phyloP scores from a whole-genome alignment of 345 rosid species.

The Pugionium cornutum region DNA sequence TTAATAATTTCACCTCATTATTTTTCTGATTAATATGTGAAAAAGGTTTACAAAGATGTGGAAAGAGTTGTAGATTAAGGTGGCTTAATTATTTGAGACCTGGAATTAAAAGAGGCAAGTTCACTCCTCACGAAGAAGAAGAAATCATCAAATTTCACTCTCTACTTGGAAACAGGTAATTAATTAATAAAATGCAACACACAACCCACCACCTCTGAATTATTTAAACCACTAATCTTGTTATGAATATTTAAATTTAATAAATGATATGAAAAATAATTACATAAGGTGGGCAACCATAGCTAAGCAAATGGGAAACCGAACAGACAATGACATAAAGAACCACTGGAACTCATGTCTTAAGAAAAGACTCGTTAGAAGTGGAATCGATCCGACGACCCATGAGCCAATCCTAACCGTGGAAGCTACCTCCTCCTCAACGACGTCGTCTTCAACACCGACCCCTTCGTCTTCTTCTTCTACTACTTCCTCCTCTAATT shows the following conservation, averaged over 20 bases:
- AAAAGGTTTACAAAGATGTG: constrained; percentile 39
- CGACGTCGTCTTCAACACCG: constrained; percentile 17
- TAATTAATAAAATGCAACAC: not conserved
- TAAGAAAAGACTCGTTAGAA: constrained; percentile 35
- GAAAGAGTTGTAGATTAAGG: constrained; percentile 13
- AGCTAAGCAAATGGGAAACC: constrained; percentile 37
- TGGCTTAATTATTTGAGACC: too few species aligned
- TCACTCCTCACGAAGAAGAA: constrained; percentile 36
- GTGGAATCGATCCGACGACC: constrained; percentile 39
- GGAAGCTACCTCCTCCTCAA: constrained; percentile 10
- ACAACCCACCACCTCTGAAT: too few species aligned
- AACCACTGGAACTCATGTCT: constrained; percentile 44
- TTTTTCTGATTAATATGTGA: not conserved
- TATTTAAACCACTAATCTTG: not conserved
- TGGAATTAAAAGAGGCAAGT: constrained; percentile 15
- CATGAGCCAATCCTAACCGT: constrained; percentile 27
- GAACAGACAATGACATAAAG: constrained; percentile 45
- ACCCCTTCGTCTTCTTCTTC: constrained; percentile 22
- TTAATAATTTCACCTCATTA: not conserved
- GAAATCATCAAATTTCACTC: constrained; percentile 31
- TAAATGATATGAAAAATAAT: too few species aligned
- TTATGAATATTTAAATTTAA: too few species aligned
- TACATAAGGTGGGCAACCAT: constrained; percentile 42
- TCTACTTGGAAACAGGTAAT: constrained; percentile 37
- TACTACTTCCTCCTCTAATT: not conserved